Conservation (phyloP, 1,284 basidiomycete genomes). For the Wallemia mellicola region DNA sequence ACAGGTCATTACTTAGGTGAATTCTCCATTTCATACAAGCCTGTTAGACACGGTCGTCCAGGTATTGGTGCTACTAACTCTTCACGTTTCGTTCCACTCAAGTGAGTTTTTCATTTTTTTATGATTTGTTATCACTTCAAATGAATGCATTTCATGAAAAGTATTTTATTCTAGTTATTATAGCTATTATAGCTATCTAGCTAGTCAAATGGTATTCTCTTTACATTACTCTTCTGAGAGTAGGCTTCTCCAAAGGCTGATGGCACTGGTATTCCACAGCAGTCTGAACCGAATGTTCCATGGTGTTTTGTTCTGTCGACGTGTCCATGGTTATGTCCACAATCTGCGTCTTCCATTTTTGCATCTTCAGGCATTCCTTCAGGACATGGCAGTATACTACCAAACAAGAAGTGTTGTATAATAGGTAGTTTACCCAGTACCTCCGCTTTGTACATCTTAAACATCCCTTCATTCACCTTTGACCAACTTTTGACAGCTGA, state of each 20-base stretch:
- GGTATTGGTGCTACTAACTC: slow-evolving; percentile 85
- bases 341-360: slow-evolving; percentile 8
- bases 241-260: background rate
- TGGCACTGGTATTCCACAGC: background rate
- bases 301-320: background rate
- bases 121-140: background rate
- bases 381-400: slow-evolving; percentile 45
- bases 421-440: slow-evolving; percentile 87
- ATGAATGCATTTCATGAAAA: too few species aligned
- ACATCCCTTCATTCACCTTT: slow-evolving; percentile 91
- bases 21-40: slow-evolving; percentile 71
- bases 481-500: slow-evolving; percentile 89
- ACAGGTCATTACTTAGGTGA: slow-evolving; percentile 96
- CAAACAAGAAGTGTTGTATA: slow-evolving; percentile 86
- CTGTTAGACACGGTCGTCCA: slow-evolving; percentile 96
- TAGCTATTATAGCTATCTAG: too few species aligned
- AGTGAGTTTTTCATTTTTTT: background rate
- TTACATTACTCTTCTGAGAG: background rate
- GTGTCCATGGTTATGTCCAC: background rate
- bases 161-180: too few species aligned
- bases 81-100: slow-evolving; percentile 3
- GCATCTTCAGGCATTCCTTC: slow-evolving; percentile 23
- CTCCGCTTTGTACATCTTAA: slow-evolving; percentile 92
- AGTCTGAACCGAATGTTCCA: background rate
- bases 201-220: background rate